Percentiles rank a stretch among this genome's conserved stretches.
Evolutionary conservation across 805 yeast species (phyloP).

Genomic region (Lachancea sp.): DNA sequence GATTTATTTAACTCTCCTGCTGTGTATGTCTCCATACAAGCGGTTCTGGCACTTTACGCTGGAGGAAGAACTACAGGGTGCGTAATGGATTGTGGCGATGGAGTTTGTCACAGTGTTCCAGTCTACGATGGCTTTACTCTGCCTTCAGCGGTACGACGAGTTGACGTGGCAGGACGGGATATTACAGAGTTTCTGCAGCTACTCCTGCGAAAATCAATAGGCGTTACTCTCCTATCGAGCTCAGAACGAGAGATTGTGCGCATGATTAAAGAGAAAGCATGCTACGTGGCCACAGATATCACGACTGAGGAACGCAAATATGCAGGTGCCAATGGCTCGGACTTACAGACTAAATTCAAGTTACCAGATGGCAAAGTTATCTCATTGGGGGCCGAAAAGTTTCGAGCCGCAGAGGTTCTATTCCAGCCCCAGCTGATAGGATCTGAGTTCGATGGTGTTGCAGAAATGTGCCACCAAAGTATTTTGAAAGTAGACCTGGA

Average conservation of each 20-base stretch:
- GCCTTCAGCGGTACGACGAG: slow-evolving; percentile 61
- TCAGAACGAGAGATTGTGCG: slow-evolving; percentile 81
- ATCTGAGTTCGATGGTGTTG: slow-evolving; percentile 63
- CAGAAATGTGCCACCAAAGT: slow-evolving; percentile 56
- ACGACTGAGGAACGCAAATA: slow-evolving; percentile 48
- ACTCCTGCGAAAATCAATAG: slow-evolving; percentile 59
- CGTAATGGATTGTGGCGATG: slow-evolving; percentile 89
- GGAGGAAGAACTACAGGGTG: slow-evolving; percentile 88
- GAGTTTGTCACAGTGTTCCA: slow-evolving; percentile 82
- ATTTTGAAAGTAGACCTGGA: slow-evolving; percentile 72
- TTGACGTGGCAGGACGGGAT: slow-evolving; percentile 83
- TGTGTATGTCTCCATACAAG: slow-evolving; percentile 91
- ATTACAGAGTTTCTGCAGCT: slow-evolving; percentile 68
- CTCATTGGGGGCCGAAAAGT: slow-evolving; percentile 58
- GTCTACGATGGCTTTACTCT: slow-evolving; percentile 84
- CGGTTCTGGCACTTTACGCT: slow-evolving; percentile 79
- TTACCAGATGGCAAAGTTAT: slow-evolving; percentile 82
- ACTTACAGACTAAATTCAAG: slow-evolving; percentile 37
- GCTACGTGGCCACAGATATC: slow-evolving; percentile 58
- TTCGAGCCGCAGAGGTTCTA: slow-evolving; percentile 72
- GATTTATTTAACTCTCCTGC: slow-evolving; percentile 88
- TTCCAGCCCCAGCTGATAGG: slow-evolving; percentile 78
- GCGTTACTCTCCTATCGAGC: slow-evolving; percentile 57
- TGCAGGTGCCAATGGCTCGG: slow-evolving; percentile 14
- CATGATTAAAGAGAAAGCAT: slow-evolving; percentile 65